Percentiles rank a stretch among this genome's conserved stretches.
These are phyloP conservation scores for Globisporangium nagaii DNA, from an alignment of 352 stramenopile genomes.

Conservation along the genomic window DNA sequence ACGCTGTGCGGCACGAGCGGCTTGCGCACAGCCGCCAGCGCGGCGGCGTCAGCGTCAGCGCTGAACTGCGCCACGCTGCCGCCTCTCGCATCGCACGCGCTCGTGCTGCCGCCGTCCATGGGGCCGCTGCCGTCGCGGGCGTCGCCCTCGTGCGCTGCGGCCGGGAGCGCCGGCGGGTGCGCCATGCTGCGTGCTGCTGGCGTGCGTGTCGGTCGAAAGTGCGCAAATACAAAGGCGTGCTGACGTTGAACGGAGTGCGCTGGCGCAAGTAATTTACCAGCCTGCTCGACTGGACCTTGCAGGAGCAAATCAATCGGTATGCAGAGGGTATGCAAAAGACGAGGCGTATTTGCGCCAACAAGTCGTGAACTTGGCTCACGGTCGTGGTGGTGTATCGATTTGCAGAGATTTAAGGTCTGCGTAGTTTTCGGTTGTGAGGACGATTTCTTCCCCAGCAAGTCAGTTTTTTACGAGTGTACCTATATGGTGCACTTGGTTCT, in stretches of 20 bases:
- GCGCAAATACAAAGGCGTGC: neutral
- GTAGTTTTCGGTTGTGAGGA: no score
- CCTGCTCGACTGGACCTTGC: neutral
- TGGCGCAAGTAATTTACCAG: constrained; percentile 1
- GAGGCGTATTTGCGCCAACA: no score
- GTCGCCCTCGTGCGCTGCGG: neutral
- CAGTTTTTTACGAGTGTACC: no score
- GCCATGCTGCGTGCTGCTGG: neutral
- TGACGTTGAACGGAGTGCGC: neutral
- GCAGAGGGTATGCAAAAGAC: neutral
- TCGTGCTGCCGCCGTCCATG: neutral
- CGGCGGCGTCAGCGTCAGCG: neutral
- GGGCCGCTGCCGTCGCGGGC: neutral
- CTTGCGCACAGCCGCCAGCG: neutral
- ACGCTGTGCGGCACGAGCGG: constrained; percentile 12
- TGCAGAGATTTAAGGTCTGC: neutral
- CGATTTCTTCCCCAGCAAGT: no score
- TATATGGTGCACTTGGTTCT: no score
- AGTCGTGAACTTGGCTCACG: no score
- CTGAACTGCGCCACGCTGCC: neutral
- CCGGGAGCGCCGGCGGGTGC: neutral
- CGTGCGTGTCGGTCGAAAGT: neutral
- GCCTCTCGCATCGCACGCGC: neutral
- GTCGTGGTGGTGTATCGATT: neutral
- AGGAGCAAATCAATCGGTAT: neutral